Conservation (phyloP, 345 rosid genomes). For the Brassica nigra region DNA sequence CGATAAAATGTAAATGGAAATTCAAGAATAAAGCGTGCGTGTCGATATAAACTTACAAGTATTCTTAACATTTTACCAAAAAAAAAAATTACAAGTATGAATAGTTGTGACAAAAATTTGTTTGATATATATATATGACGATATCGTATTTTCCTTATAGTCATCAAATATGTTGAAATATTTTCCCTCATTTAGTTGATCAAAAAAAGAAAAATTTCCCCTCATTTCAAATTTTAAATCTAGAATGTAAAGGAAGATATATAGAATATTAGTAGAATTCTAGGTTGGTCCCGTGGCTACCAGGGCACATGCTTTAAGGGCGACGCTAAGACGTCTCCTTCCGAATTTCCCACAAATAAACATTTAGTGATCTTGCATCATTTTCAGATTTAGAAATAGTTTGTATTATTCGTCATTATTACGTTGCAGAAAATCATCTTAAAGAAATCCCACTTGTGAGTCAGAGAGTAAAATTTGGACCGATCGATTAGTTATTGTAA, state of each 20-base stretch:
- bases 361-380: slow-evolving; percentile 6
- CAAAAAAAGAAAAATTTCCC: too few relatives aligned
- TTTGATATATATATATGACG: background rate
- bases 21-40: background rate
- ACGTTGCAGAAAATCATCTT: slow-evolving; percentile 2
- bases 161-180: background rate
- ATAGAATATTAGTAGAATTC: slow-evolving; percentile 19
- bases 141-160: background rate
- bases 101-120: background rate
- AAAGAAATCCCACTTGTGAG: slow-evolving; percentile 25
- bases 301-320: slow-evolving; percentile 41
- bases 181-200: background rate
- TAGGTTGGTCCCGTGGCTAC: slow-evolving; percentile 40
- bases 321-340: slow-evolving; percentile 37
- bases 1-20: background rate
- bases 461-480: slow-evolving; percentile 33
- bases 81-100: background rate
- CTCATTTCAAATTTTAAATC: slow-evolving; percentile 29
- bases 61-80: too few relatives aligned
- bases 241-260: slow-evolving; percentile 2
- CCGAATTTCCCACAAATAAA: slow-evolving; percentile 21
- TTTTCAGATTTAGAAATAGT: slow-evolving; percentile 21
- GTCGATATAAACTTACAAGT: background rate
- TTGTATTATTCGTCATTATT: slow-evolving; percentile 36
- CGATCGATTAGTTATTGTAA: slow-evolving; percentile 21